phyloP scores from a whole-genome alignment of 148 eudicot genomes.

The Rhododendron molle region DNA sequence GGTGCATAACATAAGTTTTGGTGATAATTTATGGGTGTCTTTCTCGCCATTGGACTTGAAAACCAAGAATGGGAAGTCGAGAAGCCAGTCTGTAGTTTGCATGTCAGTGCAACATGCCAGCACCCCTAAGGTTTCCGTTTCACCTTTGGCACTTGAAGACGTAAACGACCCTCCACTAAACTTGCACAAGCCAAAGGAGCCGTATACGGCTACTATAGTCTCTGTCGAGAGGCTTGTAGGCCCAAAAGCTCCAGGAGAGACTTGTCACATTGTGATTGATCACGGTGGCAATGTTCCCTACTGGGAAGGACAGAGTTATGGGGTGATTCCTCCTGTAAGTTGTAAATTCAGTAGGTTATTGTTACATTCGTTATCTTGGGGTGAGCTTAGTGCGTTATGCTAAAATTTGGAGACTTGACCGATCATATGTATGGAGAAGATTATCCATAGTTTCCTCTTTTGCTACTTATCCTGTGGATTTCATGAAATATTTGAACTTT shows the following conservation, averaged over 20 bases:
- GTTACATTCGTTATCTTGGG: background rate
- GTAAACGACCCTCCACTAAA: slow-evolving; percentile 76
- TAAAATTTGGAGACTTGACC: background rate
- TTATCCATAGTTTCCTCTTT: background rate
- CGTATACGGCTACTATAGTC: slow-evolving; percentile 79
- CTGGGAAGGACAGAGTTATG: slow-evolving; percentile 98
- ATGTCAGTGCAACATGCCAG: slow-evolving; percentile 79
- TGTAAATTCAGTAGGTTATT: background rate
- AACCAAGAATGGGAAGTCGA: slow-evolving; percentile 30
- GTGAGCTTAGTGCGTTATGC: background rate
- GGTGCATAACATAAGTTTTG: slow-evolving; percentile 41
- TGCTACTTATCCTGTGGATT: background rate
- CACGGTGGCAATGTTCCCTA: slow-evolving; percentile 92
- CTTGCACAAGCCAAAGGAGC: slow-evolving; percentile 68
- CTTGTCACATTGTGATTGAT: slow-evolving; percentile 91
- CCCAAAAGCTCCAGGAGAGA: slow-evolving; percentile 91
- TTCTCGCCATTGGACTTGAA: slow-evolving; percentile 30
- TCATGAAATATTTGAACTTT: background rate
- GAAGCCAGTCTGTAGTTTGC: slow-evolving; percentile 44
- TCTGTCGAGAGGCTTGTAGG: slow-evolving; percentile 94
- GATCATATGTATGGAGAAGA: background rate
- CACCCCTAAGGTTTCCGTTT: slow-evolving; percentile 58
- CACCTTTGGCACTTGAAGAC: slow-evolving; percentile 67
- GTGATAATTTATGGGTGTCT: slow-evolving; percentile 48
- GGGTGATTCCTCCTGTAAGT: slow-evolving; percentile 89